A percentile compares a stretch with the other conserved stretches of the same genome.
These are phyloP conservation scores for Pestalotiopsis sp. DNA, from an alignment of 2,329 filamentous ascomycete species.

Conservation along the genomic window DNA sequence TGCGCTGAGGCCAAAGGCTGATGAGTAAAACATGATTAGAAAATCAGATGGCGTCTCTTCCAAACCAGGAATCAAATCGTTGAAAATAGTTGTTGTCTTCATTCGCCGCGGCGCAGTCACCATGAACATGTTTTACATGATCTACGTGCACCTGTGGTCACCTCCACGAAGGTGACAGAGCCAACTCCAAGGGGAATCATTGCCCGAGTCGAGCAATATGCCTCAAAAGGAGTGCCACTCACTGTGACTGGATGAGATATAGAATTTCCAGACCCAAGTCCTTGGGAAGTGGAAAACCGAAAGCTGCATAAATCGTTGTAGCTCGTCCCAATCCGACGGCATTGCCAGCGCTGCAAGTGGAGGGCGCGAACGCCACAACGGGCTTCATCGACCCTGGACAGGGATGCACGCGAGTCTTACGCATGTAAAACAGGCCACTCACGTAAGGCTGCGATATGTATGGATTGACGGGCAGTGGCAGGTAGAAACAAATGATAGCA, in stretches of 20 bases:
- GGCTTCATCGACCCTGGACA: not conserved
- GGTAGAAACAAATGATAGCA: not conserved
- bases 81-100: no score
- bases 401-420: not conserved
- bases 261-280: not conserved
- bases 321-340: not conserved
- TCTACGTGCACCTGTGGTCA: no score
- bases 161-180: not conserved
- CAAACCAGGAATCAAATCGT: no score
- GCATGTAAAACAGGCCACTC: not conserved
- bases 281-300: not conserved
- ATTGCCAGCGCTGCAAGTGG: not conserved
- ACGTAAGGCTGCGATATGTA: not conserved
- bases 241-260: not conserved
- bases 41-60: no score
- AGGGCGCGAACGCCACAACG: not conserved
- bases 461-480: not conserved
- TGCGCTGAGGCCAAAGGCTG: not conserved
- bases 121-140: no score
- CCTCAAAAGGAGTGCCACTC: not conserved
- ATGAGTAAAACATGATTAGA: no score
- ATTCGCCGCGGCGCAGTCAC: no score
- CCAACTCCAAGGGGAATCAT: not conserved
- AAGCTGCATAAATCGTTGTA: not conserved
- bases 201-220: not conserved